A percentile compares a stretch with the other conserved stretches of the same genome.
Evolutionary conservation across 139 green algal genomes (phyloP).

Genomic region (Coccomyxa sp.): DNA sequence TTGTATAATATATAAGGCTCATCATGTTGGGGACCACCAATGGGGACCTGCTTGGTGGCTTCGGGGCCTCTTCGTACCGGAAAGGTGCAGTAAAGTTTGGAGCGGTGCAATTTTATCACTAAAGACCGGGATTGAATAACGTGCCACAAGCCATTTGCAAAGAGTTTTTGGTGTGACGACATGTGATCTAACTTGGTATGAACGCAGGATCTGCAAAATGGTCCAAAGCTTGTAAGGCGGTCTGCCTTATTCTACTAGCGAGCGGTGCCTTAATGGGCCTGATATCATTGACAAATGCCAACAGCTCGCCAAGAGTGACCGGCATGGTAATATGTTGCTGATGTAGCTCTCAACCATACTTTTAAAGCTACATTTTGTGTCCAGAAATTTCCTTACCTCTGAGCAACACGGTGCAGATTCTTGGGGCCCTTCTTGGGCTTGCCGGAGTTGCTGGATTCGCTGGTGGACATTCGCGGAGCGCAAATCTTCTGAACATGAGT

Average conservation of each 20-base stretch:
- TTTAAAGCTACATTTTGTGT: not conserved
- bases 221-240: not conserved
- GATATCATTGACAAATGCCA: not conserved
- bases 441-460: conserved; percentile 16
- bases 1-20: no score
- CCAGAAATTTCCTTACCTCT: no score
- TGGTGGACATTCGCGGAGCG: conserved; percentile 5
- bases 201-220: not conserved
- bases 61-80: not conserved
- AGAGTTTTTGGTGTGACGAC: not conserved
- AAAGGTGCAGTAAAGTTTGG: not conserved
- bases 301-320: not conserved
- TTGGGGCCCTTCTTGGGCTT: conserved; percentile 20
- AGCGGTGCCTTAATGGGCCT: not conserved
- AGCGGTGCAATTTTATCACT: no score
- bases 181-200: not conserved
- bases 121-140: no score
- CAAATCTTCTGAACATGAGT: conserved; percentile 22
- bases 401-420: conserved; percentile 3
- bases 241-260: not conserved
- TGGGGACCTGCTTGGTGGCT: not conserved
- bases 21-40: not conserved
- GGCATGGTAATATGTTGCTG: not conserved
- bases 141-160: no score
- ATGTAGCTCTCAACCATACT: not conserved